These are phyloP conservation scores for Sonneratia alba DNA, from an alignment of 345 rosid species.

Conservation along the genomic window DNA sequence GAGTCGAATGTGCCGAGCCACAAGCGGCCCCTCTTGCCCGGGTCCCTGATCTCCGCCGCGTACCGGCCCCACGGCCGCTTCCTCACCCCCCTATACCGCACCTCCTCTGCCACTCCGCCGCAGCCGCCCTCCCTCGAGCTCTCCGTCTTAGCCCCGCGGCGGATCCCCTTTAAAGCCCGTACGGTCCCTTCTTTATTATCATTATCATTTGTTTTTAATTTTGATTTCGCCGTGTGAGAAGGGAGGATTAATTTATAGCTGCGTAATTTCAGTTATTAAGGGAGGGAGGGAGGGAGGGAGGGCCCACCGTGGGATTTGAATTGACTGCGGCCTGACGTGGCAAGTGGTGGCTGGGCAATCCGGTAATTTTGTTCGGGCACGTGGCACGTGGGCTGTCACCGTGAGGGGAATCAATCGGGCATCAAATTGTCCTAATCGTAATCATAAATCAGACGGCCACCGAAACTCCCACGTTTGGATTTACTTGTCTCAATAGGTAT, in stretches of 20 bases:
- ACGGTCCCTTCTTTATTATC: background rate
- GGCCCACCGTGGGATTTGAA: background rate
- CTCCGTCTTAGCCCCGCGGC: slow-evolving; percentile 43
- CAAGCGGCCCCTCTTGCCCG: slow-evolving; percentile 55
- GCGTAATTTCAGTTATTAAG: background rate
- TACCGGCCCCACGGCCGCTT: slow-evolving; percentile 88
- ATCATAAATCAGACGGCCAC: background rate
- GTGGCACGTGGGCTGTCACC: background rate
- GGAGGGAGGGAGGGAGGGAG: background rate
- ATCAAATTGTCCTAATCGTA: background rate
- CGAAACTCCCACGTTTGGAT: background rate
- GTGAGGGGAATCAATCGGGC: background rate
- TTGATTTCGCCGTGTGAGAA: background rate
- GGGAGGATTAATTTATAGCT: slow-evolving; percentile 1
- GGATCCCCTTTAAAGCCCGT: background rate
- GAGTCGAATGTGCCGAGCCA: slow-evolving; percentile 93
- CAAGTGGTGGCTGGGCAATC: background rate
- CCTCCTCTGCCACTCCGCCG: slow-evolving; percentile 22
- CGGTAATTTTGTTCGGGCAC: background rate
- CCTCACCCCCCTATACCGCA: slow-evolving; percentile 73
- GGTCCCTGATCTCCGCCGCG: slow-evolving; percentile 87
- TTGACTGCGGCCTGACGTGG: background rate
- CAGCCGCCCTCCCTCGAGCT: slow-evolving; percentile 10
- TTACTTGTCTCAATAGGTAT: background rate
- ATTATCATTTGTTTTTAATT: background rate